These are phyloP conservation scores for Triangularia verruculosa DNA, from an alignment of 2,329 filamentous ascomycete genomes.

Conservation along the genomic window DNA sequence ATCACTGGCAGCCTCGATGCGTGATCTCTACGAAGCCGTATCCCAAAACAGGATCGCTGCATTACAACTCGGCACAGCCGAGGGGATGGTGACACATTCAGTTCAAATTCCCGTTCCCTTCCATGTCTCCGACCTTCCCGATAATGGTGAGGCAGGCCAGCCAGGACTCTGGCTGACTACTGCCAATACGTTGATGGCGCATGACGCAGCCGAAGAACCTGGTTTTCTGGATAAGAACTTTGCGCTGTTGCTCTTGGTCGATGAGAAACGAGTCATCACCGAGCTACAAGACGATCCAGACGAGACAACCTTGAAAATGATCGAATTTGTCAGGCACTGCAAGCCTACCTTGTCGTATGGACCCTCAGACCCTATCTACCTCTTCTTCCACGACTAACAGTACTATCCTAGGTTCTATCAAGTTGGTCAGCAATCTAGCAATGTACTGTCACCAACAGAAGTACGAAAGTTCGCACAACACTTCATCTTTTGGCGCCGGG, in stretches of 20 bases:
- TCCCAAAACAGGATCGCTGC: constrained; percentile 84
- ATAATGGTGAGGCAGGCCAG: constrained; percentile 64
- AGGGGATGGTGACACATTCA: constrained; percentile 58
- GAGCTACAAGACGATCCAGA: constrained; percentile 76
- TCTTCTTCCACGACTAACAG: constrained; percentile 28
- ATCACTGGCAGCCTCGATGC: constrained; percentile 77
- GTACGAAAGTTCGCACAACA: constrained; percentile 87
- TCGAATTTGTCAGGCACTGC: constrained; percentile 76
- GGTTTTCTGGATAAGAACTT: constrained; percentile 80
- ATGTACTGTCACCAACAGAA: constrained; percentile 72
- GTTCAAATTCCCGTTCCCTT: constrained; percentile 64
- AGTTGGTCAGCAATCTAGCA: constrained; percentile 58
- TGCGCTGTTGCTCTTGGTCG: constrained; percentile 77
- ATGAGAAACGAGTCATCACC: constrained; percentile 69
- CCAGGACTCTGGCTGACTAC: constrained; percentile 85
- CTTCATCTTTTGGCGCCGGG: constrained; percentile 93
- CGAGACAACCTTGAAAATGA: constrained; percentile 71
- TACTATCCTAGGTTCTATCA: constrained; percentile 52
- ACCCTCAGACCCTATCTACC: neutral
- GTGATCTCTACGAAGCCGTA: constrained; percentile 76
- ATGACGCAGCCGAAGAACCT: constrained; percentile 65
- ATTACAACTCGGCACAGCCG: constrained; percentile 66
- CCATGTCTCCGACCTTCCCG: constrained; percentile 71
- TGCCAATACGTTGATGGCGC: constrained; percentile 69
- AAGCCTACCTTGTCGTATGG: constrained; percentile 62